Percentiles rank a stretch among this genome's conserved stretches.
These are phyloP conservation scores for Rhamnella rubrinervis DNA, from an alignment of 331 rosid genomes.

Conservation along the genomic window DNA sequence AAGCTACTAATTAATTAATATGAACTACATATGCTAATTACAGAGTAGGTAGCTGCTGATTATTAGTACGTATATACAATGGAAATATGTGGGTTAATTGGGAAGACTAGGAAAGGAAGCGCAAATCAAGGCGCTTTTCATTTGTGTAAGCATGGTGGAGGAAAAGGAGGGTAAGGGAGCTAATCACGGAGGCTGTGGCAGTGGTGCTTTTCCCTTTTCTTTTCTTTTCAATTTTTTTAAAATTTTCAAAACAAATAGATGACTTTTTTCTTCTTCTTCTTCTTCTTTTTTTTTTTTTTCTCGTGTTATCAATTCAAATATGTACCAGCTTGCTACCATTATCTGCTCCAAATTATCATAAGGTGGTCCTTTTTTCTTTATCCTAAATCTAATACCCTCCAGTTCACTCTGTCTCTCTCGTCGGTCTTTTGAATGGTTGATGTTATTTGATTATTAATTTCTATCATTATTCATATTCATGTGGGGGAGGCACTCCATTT, in stretches of 20 bases:
- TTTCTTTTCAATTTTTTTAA: too few relatives aligned
- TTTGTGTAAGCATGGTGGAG: background rate
- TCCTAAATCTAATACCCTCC: too few relatives aligned
- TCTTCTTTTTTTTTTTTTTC: too few relatives aligned
- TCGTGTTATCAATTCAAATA: background rate
- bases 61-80: too few relatives aligned
- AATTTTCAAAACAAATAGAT: background rate
- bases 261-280: too few relatives aligned
- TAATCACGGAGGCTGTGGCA: slow-evolving; percentile 21
- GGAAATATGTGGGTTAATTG: background rate
- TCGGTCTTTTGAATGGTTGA: background rate
- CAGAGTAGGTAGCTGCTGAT: too few relatives aligned
- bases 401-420: background rate
- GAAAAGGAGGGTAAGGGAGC: slow-evolving; percentile 1
- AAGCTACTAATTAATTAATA: too few relatives aligned
- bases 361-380: background rate
- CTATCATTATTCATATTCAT: slow-evolving; percentile 1
- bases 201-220: background rate
- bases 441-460: background rate
- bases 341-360: background rate
- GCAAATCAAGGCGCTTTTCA: slow-evolving; percentile 31
- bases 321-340: slow-evolving; percentile 22
- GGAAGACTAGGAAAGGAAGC: slow-evolving; percentile 22
- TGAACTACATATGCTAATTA: too few relatives aligned
- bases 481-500: background rate